A percentile compares a stretch with the other conserved stretches of the same genome.
phyloP scores from a whole-genome alignment of 2,329 filamentous ascomycete species.

The Endoconidiophora polonica region DNA sequence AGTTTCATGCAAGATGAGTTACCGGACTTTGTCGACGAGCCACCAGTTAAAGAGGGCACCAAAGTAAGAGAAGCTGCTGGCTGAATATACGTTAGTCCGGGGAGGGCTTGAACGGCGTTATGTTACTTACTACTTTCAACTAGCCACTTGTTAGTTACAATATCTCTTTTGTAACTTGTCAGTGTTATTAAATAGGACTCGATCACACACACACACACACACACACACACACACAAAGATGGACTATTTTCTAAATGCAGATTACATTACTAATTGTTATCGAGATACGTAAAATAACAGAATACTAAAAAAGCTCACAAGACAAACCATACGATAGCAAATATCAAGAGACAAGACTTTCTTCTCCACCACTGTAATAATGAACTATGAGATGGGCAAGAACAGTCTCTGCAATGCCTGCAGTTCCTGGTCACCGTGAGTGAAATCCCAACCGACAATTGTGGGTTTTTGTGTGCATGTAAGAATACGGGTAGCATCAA shows the following conservation, averaged over 20 bases:
- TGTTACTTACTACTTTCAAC: too few species aligned
- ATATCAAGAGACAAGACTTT: not conserved
- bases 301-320: not conserved
- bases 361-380: too few species aligned
- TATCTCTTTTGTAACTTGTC: too few species aligned
- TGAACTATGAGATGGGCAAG: constrained; percentile 25
- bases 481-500: constrained; percentile 81
- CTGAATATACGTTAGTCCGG: constrained; percentile 16
- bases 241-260: too few species aligned
- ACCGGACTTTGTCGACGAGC: constrained; percentile 84
- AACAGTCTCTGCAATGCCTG: constrained; percentile 68
- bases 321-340: too few species aligned
- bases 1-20: constrained; percentile 80
- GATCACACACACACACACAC: too few species aligned
- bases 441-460: constrained; percentile 98
- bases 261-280: too few species aligned
- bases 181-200: too few species aligned
- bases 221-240: too few species aligned
- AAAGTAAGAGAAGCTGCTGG: constrained; percentile 72
- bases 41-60: constrained; percentile 52
- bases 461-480: constrained; percentile 83
- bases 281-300: not conserved
- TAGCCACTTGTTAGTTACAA: too few species aligned
- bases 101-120: too few species aligned
- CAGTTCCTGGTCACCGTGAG: constrained; percentile 65